These are phyloP conservation scores for Aspergillus fijiensis DNA, from an alignment of 2,329 filamentous ascomycete genomes.

Conservation along the genomic window DNA sequence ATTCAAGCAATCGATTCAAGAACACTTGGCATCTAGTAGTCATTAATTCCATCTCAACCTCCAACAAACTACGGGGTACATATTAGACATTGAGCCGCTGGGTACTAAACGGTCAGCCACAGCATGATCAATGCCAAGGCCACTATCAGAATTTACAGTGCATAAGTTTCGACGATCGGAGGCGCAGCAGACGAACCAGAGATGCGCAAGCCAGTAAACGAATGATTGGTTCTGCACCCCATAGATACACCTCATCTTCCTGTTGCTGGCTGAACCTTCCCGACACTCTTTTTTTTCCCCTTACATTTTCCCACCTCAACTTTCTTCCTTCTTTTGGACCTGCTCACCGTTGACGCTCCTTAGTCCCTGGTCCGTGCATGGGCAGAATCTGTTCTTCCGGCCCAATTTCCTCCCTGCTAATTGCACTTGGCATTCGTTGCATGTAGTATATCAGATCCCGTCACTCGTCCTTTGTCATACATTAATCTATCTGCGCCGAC, in stretches of 20 bases:
- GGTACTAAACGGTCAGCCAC: background rate
- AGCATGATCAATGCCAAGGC: background rate
- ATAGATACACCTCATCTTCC: background rate
- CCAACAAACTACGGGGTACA: no score
- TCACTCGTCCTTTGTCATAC: background rate
- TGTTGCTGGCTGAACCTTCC: background rate
- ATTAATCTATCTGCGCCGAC: conserved; percentile 2
- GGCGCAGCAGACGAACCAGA: conserved; percentile 13
- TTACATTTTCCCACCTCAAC: conserved; percentile 9
- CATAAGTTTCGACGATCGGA: conserved; percentile 7
- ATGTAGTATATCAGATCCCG: background rate
- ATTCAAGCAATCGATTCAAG: no score
- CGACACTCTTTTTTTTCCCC: conserved; percentile 8
- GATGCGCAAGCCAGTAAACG: conserved; percentile 4
- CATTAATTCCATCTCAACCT: no score
- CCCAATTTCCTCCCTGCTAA: background rate
- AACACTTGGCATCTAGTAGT: no score
- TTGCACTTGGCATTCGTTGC: background rate
- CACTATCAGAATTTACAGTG: background rate
- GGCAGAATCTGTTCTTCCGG: background rate
- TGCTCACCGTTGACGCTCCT: conserved; percentile 14
- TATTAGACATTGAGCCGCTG: background rate
- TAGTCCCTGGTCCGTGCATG: conserved; percentile 1
- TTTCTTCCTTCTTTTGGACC: conserved; percentile 17
- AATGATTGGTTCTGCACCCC: conserved; percentile 1